Percentiles rank a stretch among this genome's conserved stretches.
phyloP scores from a whole-genome alignment of 352 stramenopile genomes.

The Phytophthora multivora region DNA sequence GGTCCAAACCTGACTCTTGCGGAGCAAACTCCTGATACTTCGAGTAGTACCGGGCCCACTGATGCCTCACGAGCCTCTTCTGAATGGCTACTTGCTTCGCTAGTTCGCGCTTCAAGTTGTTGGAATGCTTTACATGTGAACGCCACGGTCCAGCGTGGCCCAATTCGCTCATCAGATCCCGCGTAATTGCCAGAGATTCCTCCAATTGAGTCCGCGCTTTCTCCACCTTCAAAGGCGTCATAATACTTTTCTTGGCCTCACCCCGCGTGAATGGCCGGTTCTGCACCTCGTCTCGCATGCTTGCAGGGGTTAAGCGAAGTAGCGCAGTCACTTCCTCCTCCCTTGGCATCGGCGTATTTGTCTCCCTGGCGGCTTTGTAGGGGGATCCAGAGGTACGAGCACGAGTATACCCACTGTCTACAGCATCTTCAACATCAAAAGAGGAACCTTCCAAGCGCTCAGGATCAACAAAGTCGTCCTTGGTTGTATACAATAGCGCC shows the following conservation, averaged over 20 bases:
- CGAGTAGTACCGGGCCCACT: conserved; percentile 67
- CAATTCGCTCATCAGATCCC: conserved; percentile 60
- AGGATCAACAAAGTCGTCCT: conserved; percentile 44
- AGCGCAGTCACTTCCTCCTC: conserved; percentile 43
- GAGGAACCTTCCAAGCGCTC: conserved; percentile 8
- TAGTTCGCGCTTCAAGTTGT: conserved; percentile 64
- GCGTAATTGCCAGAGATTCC: conserved; percentile 54
- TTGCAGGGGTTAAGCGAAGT: conserved; percentile 46
- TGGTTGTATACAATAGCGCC: conserved; percentile 61
- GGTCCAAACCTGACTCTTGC: not conserved
- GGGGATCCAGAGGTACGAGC: not conserved
- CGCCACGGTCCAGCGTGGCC: conserved; percentile 65
- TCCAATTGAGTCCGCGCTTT: conserved; percentile 43
- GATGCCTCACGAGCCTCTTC: conserved; percentile 55
- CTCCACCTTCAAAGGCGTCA: conserved; percentile 36
- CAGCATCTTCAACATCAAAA: not conserved
- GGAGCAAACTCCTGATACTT: conserved; percentile 39
- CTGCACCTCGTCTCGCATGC: conserved; percentile 47
- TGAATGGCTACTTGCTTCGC: conserved; percentile 58
- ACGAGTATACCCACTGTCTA: conserved; percentile 13
- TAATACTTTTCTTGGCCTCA: conserved; percentile 34
- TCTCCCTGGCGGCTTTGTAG: not conserved
- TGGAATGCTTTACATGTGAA: conserved; percentile 64
- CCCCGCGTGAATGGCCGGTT: conserved; percentile 37
- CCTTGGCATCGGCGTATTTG: conserved; percentile 6